phyloP scores from a whole-genome alignment of 176 grass and related monocot species.

The Carex kokanica region DNA sequence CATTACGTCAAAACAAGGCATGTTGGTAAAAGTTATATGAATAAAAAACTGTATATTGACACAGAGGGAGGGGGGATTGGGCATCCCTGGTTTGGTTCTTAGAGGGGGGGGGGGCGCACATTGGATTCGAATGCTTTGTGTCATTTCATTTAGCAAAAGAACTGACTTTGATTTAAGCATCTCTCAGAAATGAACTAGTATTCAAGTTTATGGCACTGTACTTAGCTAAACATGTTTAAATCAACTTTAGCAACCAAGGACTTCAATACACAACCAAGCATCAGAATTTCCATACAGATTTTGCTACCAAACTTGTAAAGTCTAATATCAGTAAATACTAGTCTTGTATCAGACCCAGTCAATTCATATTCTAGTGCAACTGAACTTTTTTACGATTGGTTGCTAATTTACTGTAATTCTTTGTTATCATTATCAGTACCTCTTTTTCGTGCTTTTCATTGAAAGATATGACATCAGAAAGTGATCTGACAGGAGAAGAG shows the following conservation, averaged over 20 bases:
- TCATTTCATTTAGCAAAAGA: background rate
- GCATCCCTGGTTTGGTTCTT: background rate
- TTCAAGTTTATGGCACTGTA: background rate
- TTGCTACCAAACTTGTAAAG: background rate
- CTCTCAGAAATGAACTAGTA: background rate
- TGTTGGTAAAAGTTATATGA: background rate
- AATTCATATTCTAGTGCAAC: no score
- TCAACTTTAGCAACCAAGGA: background rate
- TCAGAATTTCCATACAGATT: background rate
- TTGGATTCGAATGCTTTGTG: background rate
- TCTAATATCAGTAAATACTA: no score
- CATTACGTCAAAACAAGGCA: background rate
- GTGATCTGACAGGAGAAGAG: no score
- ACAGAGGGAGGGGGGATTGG: background rate
- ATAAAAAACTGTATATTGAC: background rate
- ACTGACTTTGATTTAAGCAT: background rate
- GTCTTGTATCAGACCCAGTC: no score
- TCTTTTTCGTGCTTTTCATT: no score
- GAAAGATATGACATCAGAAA: no score
- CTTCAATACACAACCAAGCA: background rate
- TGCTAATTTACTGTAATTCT: no score
- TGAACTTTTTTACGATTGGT: no score
- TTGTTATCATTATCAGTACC: no score
- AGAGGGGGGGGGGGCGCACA: background rate
- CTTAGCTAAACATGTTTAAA: background rate